A percentile compares a stretch with the other conserved stretches of the same genome.
phyloP scores from a whole-genome alignment of 2,329 filamentous ascomycete species.

The Cladosporium sp. region DNA sequence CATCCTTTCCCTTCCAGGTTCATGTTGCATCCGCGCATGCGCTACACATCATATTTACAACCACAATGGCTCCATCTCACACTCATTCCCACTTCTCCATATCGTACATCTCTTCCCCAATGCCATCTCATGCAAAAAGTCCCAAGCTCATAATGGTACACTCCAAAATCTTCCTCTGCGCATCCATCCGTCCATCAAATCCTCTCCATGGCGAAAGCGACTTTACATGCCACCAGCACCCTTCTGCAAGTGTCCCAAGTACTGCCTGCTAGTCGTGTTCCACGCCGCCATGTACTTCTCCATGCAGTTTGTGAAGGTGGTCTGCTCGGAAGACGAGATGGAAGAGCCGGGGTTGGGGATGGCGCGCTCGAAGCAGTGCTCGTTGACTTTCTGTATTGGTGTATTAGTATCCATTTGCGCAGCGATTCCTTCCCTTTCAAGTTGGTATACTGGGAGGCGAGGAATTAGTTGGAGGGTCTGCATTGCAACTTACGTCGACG shows the following conservation, averaged over 20 bases:
- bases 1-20: neutral
- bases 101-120: slow-evolving; percentile 14
- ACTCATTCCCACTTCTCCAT: neutral
- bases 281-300: slow-evolving; percentile 59
- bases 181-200: neutral
- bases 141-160: slow-evolving; percentile 15
- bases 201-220: neutral
- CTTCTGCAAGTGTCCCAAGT: slow-evolving; percentile 52
- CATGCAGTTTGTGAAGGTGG: slow-evolving; percentile 56
- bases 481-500: slow-evolving; percentile 44
- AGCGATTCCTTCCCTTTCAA: neutral
- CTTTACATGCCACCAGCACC: slow-evolving; percentile 26
- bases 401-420: neutral
- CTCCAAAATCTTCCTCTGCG: neutral
- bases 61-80: slow-evolving; percentile 2
- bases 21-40: neutral
- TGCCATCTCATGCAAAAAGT: neutral
- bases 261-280: slow-evolving; percentile 55
- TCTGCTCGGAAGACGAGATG: slow-evolving; percentile 52
- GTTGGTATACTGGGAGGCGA: neutral
- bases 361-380: slow-evolving; percentile 60
- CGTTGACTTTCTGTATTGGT: slow-evolving; percentile 54
- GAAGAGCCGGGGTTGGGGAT: slow-evolving; percentile 55
- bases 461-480: neutral
- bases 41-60: neutral